These are phyloP conservation scores for Synura sp. DNA, from an alignment of 352 stramenopile genomes.

Conservation along the genomic window DNA sequence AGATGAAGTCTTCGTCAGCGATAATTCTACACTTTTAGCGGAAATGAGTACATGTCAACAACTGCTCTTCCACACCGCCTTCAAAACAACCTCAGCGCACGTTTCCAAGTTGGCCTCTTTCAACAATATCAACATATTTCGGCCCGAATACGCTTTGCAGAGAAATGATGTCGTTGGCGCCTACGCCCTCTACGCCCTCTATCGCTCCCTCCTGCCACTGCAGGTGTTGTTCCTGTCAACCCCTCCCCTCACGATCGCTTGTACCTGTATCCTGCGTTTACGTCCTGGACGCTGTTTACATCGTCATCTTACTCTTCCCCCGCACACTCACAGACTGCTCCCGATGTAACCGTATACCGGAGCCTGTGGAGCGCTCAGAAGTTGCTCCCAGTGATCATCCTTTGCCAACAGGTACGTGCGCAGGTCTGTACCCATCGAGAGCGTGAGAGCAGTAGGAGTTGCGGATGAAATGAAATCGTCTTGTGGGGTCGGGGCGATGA, in stretches of 20 bases:
- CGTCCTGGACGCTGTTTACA: no score
- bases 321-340: constrained; percentile 67
- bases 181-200: constrained; percentile 80
- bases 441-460: no score
- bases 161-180: constrained; percentile 72
- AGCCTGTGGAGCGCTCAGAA: constrained; percentile 75
- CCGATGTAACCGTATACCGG: constrained; percentile 78
- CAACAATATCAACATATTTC: constrained; percentile 56
- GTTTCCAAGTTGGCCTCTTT: constrained; percentile 70
- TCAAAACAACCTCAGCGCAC: constrained; percentile 48
- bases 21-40: constrained; percentile 52
- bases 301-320: no score
- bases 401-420: no score
- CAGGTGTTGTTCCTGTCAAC: neutral
- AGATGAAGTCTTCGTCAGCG: constrained; percentile 52
- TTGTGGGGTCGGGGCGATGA: no score
- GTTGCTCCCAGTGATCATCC: constrained; percentile 68
- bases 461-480: no score
- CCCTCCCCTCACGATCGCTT: no score
- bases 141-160: no score
- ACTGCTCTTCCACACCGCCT: constrained; percentile 58
- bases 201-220: constrained; percentile 57
- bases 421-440: no score
- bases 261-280: no score
- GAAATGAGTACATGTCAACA: constrained; percentile 52